Conservation (phyloP, 257 asterid species). For the Solanum virginianum region DNA sequence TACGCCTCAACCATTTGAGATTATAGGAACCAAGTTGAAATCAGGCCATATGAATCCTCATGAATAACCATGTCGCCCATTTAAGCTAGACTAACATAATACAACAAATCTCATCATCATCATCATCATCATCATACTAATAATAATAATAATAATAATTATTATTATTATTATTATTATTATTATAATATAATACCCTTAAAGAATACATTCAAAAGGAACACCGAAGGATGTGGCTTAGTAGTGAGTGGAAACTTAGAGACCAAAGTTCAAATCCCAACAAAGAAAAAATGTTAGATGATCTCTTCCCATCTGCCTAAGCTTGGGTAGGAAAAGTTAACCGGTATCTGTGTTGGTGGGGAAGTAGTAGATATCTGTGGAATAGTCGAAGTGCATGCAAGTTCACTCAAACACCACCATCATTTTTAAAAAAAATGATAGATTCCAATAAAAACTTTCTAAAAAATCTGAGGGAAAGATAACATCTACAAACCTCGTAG, state of each 20-base stretch:
- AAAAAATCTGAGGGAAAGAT: neutral
- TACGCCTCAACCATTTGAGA: neutral
- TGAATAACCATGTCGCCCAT: neutral
- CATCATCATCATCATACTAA: too few relatives aligned
- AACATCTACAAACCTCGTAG: conserved; percentile 44
- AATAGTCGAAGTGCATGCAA: neutral
- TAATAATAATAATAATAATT: too few relatives aligned
- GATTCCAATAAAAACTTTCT: neutral
- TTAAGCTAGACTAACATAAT: neutral
- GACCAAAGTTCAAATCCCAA: neutral
- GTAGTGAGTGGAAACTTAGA: neutral
- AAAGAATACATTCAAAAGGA: neutral
- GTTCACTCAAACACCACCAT: neutral
- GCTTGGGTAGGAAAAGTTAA: neutral
- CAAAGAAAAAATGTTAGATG: neutral
- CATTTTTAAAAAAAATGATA: neutral
- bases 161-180: too few relatives aligned
- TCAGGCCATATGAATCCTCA: neutral
- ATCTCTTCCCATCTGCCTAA: neutral
- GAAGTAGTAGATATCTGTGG: neutral
- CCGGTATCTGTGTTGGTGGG: neutral
- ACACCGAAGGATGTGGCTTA: neutral
- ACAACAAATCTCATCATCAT: neutral
- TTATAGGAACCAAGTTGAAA: neutral
- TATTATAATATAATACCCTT: neutral